Conservation (phyloP, 306 rosid species). For the Dryas octopetala region DNA sequence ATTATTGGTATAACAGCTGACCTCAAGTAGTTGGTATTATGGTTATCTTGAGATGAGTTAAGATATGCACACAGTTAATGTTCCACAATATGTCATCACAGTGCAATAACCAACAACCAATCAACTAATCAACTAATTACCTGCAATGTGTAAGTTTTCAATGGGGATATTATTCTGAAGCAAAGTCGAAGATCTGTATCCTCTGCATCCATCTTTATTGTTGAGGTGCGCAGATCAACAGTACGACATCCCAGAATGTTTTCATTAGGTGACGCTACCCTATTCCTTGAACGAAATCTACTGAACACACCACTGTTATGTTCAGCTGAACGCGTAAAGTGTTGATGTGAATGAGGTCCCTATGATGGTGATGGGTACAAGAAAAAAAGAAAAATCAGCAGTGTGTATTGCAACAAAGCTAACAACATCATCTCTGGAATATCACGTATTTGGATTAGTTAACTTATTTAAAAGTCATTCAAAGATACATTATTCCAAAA, state of each 20-base stretch:
- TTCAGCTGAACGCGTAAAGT: slow-evolving; percentile 59
- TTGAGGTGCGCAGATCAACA: slow-evolving; percentile 79
- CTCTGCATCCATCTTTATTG: slow-evolving; percentile 92
- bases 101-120: slow-evolving; percentile 18
- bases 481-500: background rate
- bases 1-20: background rate
- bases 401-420: background rate
- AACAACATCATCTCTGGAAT: background rate
- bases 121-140: slow-evolving; percentile 48
- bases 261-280: slow-evolving; percentile 59
- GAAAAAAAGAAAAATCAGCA: slow-evolving; percentile 32
- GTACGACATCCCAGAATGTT: slow-evolving; percentile 67
- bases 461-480: background rate
- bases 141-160: slow-evolving; percentile 82
- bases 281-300: slow-evolving; percentile 82
- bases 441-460: background rate
- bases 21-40: background rate
- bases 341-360: slow-evolving; percentile 64
- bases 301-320: slow-evolving; percentile 80
- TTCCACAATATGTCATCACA: background rate
- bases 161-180: slow-evolving; percentile 93
- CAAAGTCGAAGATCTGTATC: slow-evolving; percentile 93
- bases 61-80: background rate
- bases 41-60: slow-evolving; percentile 7
- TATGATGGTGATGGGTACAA: slow-evolving; percentile 22